These are phyloP conservation scores for Leccinum pellstonianum DNA, from an alignment of 768 basidiomycete species.

Conservation along the genomic window DNA sequence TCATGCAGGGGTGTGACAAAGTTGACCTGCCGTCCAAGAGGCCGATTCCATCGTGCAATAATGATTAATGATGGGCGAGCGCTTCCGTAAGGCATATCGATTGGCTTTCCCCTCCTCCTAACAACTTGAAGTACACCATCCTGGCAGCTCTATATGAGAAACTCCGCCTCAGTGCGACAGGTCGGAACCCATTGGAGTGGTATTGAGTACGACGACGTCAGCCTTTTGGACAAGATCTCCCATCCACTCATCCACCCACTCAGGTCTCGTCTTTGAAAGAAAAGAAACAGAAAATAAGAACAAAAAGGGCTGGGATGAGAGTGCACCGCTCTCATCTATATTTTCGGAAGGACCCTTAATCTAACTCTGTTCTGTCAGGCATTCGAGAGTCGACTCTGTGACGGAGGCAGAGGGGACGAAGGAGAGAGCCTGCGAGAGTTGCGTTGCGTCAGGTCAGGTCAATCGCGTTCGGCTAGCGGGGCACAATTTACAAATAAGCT, in stretches of 20 bases:
- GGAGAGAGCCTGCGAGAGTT: neutral
- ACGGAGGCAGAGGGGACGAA: neutral
- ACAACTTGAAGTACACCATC: neutral
- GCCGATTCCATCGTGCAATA: neutral
- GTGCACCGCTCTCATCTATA: neutral
- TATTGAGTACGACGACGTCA: neutral
- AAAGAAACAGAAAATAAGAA: neutral
- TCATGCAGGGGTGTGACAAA: neutral
- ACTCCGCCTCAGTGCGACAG: neutral
- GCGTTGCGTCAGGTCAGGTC: neutral
- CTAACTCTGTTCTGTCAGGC: neutral
- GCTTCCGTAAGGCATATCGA: neutral
- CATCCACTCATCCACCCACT: neutral
- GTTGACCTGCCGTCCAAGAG: neutral
- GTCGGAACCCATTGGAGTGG: neutral
- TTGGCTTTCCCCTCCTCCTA: neutral
- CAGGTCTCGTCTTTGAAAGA: neutral
- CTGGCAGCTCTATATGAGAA: neutral
- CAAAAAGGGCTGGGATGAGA: neutral
- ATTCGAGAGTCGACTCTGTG: neutral
- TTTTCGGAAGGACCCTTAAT: neutral
- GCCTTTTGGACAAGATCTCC: neutral
- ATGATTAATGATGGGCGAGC: neutral
- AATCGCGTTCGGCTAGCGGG: neutral
- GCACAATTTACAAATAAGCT: neutral